Base-by-base conservation (phyloP, 345 rosid genomes). In the Eucalyptus sideroxylon region DNA sequence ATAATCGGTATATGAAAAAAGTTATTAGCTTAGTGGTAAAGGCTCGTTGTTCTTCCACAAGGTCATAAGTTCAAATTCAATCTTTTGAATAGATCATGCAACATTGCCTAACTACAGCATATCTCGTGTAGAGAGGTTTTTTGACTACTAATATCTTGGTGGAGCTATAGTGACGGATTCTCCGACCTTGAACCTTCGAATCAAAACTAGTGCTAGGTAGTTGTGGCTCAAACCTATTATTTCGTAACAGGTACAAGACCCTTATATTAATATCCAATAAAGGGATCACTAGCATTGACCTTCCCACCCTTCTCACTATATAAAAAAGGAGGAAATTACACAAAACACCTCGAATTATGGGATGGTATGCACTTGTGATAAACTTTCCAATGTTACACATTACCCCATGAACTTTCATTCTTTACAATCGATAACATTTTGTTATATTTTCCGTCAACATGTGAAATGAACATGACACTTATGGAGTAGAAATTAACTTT, bases 231-330 rank as follows among this genome's bases (percentile, higher is more conserved):
- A 0, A 72, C 0, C 1, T 0, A 17, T 1, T 5, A 34, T 34
- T 72, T 0, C 1, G 0, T 72, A 72, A 16, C 2, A 0, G 0
- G 44, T 17, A 72, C 0, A 34, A 34, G 13, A 34, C 14, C 8
- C 42, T 3, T 16, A 16, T 31, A 31, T 8, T 5, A 67, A 31
- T 67, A 8, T 67, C 4, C 7, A 0, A 17, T 0, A 17, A 31
- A 19, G 42, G 42, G 11, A 31, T 31, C 6, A 7, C 7, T 31
- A 2, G 21, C 11, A 17, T 0, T 8, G 1, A 5, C 40, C 11
- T n/a, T 3, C 1, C 2, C 40, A n/a, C 23, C 42, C 12, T 8
- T 67, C 42, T 31, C 40, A 16, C 37, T 67, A 67, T 31, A 16
- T 9, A 4, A 67, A 67, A n/a, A 31, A 4, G 4, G 3, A 2